Evolutionary conservation across 345 rosid genomes (phyloP).

Genomic region (Limnanthes douglasii): DNA sequence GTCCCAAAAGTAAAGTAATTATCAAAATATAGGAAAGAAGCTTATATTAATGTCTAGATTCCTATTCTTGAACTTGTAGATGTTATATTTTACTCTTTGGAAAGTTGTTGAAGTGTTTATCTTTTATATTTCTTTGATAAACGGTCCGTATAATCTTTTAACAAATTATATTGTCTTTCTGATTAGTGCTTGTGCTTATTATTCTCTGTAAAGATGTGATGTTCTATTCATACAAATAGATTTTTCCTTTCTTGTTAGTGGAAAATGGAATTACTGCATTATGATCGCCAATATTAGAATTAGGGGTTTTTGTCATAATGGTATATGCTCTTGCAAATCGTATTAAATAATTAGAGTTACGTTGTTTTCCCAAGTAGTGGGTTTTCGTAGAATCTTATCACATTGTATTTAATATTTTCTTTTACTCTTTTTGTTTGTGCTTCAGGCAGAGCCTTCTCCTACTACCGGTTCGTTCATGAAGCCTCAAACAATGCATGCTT

Average conservation of each 20-base stretch:
- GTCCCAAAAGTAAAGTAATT: too few relatives aligned
- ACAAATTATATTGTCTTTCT: too few relatives aligned
- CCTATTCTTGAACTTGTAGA: too few relatives aligned
- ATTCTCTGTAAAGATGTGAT: constrained; percentile 15
- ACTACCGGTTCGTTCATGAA: constrained; percentile 78
- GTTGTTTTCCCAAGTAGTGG: not conserved
- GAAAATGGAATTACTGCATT: not conserved
- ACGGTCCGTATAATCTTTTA: too few relatives aligned
- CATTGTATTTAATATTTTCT: not conserved
- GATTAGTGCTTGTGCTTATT: constrained; percentile 26
- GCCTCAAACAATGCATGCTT: constrained; percentile 32
- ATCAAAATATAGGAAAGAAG: too few relatives aligned
- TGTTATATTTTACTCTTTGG: too few relatives aligned
- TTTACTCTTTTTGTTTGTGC: constrained; percentile 8
- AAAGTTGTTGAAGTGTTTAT: too few relatives aligned
- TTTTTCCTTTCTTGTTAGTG: constrained; percentile 3
- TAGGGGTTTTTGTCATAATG: too few relatives aligned
- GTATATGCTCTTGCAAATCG: not conserved
- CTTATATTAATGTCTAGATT: too few relatives aligned
- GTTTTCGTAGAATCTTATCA: not conserved
- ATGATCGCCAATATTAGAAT: constrained; percentile 2
- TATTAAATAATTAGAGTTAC: constrained; percentile 3
- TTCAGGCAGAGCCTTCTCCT: constrained; percentile 93
- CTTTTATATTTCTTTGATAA: too few relatives aligned
- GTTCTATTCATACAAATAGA: constrained; percentile 5